Base-by-base conservation (phyloP, 169 alveolate genomes). In the Plasmodium chabaudi region DNA sequence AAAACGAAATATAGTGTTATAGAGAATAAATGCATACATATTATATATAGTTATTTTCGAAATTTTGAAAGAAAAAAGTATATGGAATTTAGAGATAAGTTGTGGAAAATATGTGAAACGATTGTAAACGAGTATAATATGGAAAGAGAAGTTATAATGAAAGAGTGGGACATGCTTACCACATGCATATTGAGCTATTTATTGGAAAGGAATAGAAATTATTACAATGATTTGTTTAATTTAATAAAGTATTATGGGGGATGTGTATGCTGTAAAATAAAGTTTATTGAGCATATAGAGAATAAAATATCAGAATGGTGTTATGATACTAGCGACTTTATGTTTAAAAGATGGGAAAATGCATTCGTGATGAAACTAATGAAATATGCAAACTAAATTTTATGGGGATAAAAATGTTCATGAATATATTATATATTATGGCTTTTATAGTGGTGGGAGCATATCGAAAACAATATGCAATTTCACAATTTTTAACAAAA, bases 41-140 rank as follows among this genome's bases (percentile, higher is more conserved):
- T 17, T n/a, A 57, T 57, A 15, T 57, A 15, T 57, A 57, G 19
- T 17, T 57, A 57, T 57, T 57, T 57, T 19, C 65, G 19, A 5
- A 17, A 57, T 19, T 19, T 57, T n/a, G 34, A 57, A 57, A 57
- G 42, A 57, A 57, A 21, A 57, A 57, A 57, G 27, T 57, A 57
- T 57, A n/a, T 57, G 10, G 10, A 15, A 13, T 57, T 57, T n/a
- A 17, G 65, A 9, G 65, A 57, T 17, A 9, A 57, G 4, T 4
- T 57, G 27, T 57, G 65, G 65, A 57, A 57, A 57, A 57, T n/a
- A 15, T 57, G 25, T 57, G 25, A 57, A 57, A 9, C n/a, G 3
- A 57, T 57, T 15, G 25, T 9, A 57, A 19, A 57, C 0, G 27
- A 57, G 13, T 57, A 57, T 57, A 17, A 57, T n/a, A 9, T 57